Evolutionary conservation across 2,329 filamentous ascomycete genomes (phyloP), one percentile per base, ranked within the genome.

Genomic region (Tolypocladium album): DNA sequence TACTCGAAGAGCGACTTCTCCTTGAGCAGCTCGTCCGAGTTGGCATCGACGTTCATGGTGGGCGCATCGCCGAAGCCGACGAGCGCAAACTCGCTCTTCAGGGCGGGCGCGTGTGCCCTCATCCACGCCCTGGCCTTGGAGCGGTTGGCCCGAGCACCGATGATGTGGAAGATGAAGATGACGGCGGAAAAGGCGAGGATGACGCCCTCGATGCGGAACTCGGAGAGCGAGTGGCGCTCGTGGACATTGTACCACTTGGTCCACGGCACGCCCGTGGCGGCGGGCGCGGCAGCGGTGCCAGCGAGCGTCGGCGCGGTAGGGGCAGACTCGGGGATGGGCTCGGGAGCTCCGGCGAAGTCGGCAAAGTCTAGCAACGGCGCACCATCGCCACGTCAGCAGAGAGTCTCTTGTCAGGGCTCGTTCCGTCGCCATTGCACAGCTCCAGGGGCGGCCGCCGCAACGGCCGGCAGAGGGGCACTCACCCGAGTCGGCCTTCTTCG

Each of bases 171-270:
- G 50, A 87, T 72, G 65, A 97, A 79, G 65, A 97, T 83, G 58
- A 96, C 65, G 59, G 87, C 70, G 67, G 97, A 84, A 69, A 92
- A 80, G 40, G 84, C 82, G 62, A 97, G 77, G 68, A 99, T 89
- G 72, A 92, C 78, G 61, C 89, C 88, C 78, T 99, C 94, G 68
- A 88, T 83, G 76, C 86, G 86, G 82, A 99, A 99, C 74, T 99
- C 94, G 69, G 81, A 82, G 62, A 88, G 78, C 34, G 86, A 86
- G 69, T 92, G 87, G 70, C 94, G 91, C 82, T 97, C 92, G 82
- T 96, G 94, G 63, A 97, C 80, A 60, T 92, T 91, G 78, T 97
- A 99, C 94, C 94, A 99, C 79, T 90, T 91, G 58, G 92, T 96
- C 75, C 88, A 97, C 17, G 90, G 89, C 34, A 80, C 77, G 52